Evolutionary conservation across 2,329 filamentous ascomycete genomes (phyloP).

Genomic region (Ophiostoma australiae): DNA sequence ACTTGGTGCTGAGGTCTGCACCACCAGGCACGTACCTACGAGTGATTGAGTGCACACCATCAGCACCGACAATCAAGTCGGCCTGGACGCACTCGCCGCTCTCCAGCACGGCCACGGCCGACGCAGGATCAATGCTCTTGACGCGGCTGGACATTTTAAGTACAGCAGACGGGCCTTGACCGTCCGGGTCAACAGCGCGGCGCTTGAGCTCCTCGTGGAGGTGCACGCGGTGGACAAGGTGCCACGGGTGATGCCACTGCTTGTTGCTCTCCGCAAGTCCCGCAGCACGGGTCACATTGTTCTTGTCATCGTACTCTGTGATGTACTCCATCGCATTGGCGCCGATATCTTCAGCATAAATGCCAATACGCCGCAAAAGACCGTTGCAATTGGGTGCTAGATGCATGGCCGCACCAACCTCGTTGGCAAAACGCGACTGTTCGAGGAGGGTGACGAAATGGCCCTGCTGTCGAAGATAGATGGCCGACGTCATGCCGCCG

Average conservation of each 20-base stretch:
- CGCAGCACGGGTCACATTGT: conserved; percentile 25
- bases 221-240: conserved; percentile 49
- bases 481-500: conserved; percentile 49
- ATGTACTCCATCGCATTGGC: conserved; percentile 31
- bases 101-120: conserved; percentile 41
- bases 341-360: conserved; percentile 38
- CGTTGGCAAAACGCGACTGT: conserved; percentile 51
- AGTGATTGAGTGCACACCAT: conserved; percentile 41
- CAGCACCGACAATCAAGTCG: conserved; percentile 51
- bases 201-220: conserved; percentile 50
- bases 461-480: conserved; percentile 49
- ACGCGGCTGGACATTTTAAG: conserved; percentile 42
- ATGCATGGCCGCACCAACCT: conserved; percentile 52
- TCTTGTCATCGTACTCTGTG: conserved; percentile 24
- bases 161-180: conserved; percentile 34
- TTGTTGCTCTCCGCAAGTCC: conserved; percentile 38
- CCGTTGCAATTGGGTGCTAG: conserved; percentile 56
- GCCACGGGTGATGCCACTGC: conserved; percentile 47
- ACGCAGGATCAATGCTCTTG: conserved; percentile 39
- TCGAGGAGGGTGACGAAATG: conserved; percentile 47
- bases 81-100: conserved; percentile 40
- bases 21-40: conserved; percentile 28
- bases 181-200: conserved; percentile 38
- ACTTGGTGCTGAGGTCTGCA: conserved; percentile 17
- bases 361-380: conserved; percentile 43